A percentile compares a stretch with the other conserved stretches of the same genome.
Conservation (phyloP, 73 alveolate genomes). For the Paramecium caudatum region DNA sequence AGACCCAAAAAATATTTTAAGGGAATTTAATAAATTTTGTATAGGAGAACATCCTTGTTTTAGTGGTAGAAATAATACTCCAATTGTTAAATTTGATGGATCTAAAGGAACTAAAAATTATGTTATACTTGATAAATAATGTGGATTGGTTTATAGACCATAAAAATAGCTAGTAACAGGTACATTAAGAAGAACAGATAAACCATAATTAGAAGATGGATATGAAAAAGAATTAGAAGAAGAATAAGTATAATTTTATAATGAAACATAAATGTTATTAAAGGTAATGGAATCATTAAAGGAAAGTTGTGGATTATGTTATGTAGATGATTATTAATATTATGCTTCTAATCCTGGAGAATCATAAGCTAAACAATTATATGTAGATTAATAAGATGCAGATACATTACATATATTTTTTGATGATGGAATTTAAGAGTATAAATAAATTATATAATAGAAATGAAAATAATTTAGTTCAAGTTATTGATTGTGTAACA, state of each 20-base stretch:
- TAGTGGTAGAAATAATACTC: conserved; percentile 93
- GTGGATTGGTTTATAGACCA: conserved; percentile 84
- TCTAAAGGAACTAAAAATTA: conserved; percentile 93
- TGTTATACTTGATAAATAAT: conserved; percentile 84
- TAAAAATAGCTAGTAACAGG: conserved; percentile 86
- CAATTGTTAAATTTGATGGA: conserved; percentile 95
- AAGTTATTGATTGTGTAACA: conserved; percentile 91
- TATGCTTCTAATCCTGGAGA: conserved; percentile 11
- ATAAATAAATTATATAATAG: conserved; percentile 25
- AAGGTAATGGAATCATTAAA: conserved; percentile 85
- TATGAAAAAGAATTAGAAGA: conserved; percentile 89
- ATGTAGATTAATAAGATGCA: conserved; percentile 93
- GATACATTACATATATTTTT: conserved; percentile 94
- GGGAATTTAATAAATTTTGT: conserved; percentile 97
- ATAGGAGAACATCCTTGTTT: conserved; percentile 97
- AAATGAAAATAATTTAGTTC: conserved; percentile 84
- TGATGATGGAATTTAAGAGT: conserved; percentile 95
- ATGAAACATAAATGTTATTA: conserved; percentile 87
- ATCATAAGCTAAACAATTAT: conserved; percentile 85
- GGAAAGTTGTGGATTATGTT: conserved; percentile 87
- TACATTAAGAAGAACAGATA: conserved; percentile 84
- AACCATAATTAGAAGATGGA: conserved; percentile 80
- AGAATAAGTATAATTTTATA: conserved; percentile 83
- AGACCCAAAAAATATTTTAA: conserved; percentile 85
- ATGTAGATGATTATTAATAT: conserved; percentile 87